A percentile compares a stretch with the other conserved stretches of the same genome.
Conservation (phyloP, 129 eudicot species). For the Escallonia rubra region DNA sequence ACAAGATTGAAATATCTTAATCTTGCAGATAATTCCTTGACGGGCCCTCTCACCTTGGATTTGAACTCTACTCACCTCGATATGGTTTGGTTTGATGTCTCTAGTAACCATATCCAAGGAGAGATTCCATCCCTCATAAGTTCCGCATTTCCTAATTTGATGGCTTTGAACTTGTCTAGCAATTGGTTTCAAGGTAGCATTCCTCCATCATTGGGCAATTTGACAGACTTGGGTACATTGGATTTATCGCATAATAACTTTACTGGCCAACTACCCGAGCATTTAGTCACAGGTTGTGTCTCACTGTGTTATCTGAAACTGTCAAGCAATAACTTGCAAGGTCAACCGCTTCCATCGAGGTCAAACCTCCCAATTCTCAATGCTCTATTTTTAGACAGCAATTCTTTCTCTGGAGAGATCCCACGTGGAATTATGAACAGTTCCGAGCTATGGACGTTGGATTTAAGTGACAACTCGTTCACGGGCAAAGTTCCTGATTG, state of each 20-base stretch:
- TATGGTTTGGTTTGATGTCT: not conserved
- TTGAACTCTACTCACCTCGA: no score
- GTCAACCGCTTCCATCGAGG: not conserved
- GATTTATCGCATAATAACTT: constrained; percentile 16
- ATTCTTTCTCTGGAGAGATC: constrained; percentile 8
- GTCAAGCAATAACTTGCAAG: constrained; percentile 9
- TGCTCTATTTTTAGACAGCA: constrained; percentile 1
- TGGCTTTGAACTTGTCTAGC: not conserved
- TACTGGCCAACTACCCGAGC: constrained; percentile 4
- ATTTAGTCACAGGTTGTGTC: constrained; percentile 1
- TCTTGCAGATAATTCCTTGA: not conserved
- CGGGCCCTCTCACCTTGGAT: not conserved
- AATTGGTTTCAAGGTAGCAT: constrained; percentile 4
- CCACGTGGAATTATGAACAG: not conserved
- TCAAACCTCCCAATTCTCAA: not conserved
- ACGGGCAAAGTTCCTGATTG: constrained; percentile 1
- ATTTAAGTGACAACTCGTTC: not conserved
- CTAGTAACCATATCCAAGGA: not conserved
- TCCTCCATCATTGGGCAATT: constrained; percentile 7
- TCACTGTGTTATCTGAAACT: not conserved
- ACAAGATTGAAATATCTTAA: not conserved
- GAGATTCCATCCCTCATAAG: not conserved
- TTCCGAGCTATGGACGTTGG: not conserved
- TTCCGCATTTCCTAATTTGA: constrained; percentile 1
- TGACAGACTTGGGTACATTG: not conserved